phyloP scores from a whole-genome alignment of 2,329 filamentous ascomycete species.

The Colletotrichum tropicicola region DNA sequence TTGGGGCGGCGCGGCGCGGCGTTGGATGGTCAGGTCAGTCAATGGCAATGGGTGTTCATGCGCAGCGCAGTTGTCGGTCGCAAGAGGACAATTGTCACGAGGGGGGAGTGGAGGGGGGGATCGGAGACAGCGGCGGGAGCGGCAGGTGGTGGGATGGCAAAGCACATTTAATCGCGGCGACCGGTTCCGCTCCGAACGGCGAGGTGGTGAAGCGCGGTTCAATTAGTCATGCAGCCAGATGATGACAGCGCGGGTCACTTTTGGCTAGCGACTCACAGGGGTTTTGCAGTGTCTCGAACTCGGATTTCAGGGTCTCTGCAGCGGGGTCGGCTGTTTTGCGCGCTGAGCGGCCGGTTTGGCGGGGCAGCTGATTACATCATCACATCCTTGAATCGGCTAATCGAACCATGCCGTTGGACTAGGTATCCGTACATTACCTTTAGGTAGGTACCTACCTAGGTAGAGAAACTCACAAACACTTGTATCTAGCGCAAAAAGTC shows the following conservation, averaged over 20 bases:
- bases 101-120: not conserved
- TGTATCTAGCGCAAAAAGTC: too few species aligned
- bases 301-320: slow-evolving; percentile 21
- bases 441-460: too few species aligned
- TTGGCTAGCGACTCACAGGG: too few species aligned
- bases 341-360: not conserved
- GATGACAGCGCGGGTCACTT: not conserved
- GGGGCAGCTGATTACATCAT: slow-evolving; percentile 26
- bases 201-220: slow-evolving; percentile 15
- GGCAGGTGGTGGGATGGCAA: not conserved
- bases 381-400: slow-evolving; percentile 20
- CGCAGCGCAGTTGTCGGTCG: not conserved
- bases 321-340: slow-evolving; percentile 15
- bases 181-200: slow-evolving; percentile 24
- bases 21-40: not conserved
- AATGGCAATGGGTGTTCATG: not conserved
- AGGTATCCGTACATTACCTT: too few species aligned
- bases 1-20: not conserved
- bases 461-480: too few species aligned
- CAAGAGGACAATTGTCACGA: not conserved
- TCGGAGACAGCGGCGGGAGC: not conserved
- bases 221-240: slow-evolving; percentile 27
- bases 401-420: too few species aligned
- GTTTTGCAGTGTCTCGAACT: slow-evolving; percentile 5
- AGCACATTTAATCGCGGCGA: slow-evolving; percentile 15